phyloP scores from a whole-genome alignment of 129 eudicot species.

The Glebionis coronaria region DNA sequence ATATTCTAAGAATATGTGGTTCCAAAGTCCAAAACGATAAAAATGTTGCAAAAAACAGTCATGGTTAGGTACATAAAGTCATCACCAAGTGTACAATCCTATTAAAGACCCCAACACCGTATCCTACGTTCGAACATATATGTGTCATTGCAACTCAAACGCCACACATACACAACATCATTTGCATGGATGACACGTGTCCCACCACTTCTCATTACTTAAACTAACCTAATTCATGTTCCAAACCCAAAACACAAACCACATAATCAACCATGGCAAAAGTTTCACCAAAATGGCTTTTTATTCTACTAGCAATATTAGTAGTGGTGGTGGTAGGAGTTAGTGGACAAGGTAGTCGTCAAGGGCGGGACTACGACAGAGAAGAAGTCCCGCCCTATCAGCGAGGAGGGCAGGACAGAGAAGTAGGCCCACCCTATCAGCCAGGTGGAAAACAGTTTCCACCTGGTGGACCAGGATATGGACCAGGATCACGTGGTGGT shows the following conservation, averaged over 20 bases:
- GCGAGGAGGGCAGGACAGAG: too few relatives aligned
- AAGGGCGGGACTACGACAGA: constrained; percentile 22
- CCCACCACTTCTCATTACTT: constrained; percentile 4
- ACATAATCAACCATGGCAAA: constrained; percentile 1
- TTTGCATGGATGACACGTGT: constrained; percentile 5
- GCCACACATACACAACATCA: constrained; percentile 1
- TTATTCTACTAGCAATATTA: background rate
- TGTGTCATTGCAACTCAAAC: constrained; percentile 5
- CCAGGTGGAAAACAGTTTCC: constrained; percentile 14
- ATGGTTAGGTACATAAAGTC: background rate
- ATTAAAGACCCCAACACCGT: background rate
- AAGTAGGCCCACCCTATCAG: too few relatives aligned
- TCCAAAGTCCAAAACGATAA: background rate
- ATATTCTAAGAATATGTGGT: too few relatives aligned
- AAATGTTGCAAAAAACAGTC: background rate
- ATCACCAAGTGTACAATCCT: constrained; percentile 1
- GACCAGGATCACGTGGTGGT: constrained; percentile 8
- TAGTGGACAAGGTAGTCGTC: constrained; percentile 14
- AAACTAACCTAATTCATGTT: background rate
- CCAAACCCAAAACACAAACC: background rate
- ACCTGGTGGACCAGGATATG: constrained; percentile 21
- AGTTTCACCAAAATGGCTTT: background rate
- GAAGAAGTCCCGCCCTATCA: background rate
- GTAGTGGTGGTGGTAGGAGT: constrained; percentile 12
- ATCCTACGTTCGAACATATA: background rate